Base-by-base conservation (phyloP, 2,329 filamentous ascomycete genomes). In the Emmonsiellopsis sp. region DNA sequence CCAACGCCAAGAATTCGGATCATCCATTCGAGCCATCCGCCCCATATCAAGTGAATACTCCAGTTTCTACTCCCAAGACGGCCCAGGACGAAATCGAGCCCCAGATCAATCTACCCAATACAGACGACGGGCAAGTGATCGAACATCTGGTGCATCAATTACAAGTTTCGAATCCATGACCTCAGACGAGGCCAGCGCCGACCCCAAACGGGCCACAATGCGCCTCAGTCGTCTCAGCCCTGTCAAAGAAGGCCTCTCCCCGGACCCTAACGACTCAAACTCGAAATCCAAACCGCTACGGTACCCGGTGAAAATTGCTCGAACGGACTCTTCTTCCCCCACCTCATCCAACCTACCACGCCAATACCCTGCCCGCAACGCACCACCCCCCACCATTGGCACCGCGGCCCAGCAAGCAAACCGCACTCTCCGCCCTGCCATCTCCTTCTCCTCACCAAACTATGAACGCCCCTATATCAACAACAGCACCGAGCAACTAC, bases 91-190 rank as follows among this genome's bases (percentile, higher is more conserved):
- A 14, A n/a, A 36, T 14, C n/a, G 43, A 31, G 6, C 6, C 43
- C 33, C 10, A 33, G 46, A 49, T 3, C 31, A 46, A 33, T 46
- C 31, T 13, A 46, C 27, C 9, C 40, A 39, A 14, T 52, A 56
- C 36, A 37, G 44, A 10, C 45, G 50, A 21, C 55, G 51, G 13
- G n/a, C 42, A 39, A 55, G 54, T 42, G 51, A 39, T 17, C 53
- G 34, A 14, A 52, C 53, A 17, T 48, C 54, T 11, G 49, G 52
- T 17, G 43, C 52, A 11, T 52, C 52, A 6, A 54, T 57, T 13
- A 55, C 60, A 14, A 59, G 60, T 34, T 66, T 65, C 49, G 58
- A 66, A 44, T 63, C 56, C n/a, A 52, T 62, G 33, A 47, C 60
- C 31, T 61, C 61, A 21, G 58, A 66, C n/a, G 63, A 64, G 13